Percentiles rank a stretch among this genome's conserved stretches.
Evolutionary conservation across 192 early-diverging fungal species (phyloP).

Genomic region (Backusella circina): DNA sequence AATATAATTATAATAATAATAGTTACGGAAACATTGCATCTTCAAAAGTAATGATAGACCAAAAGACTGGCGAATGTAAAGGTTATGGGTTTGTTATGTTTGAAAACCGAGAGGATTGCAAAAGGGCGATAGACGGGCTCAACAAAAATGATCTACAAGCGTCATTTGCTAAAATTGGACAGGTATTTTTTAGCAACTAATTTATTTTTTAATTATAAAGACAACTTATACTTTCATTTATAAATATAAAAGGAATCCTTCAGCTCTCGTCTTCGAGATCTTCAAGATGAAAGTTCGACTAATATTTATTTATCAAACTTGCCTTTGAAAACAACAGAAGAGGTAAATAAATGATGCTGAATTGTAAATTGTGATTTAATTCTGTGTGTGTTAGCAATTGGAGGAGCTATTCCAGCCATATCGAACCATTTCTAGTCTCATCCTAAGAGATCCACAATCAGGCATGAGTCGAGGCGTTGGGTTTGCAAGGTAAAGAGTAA

Average conservation of each 20-base stretch:
- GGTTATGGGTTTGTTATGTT: conserved; percentile 91
- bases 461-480: conserved; percentile 74
- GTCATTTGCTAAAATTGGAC: conserved; percentile 70
- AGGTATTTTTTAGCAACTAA: conserved; percentile 23
- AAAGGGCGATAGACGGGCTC: conserved; percentile 66
- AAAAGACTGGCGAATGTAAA: conserved; percentile 76
- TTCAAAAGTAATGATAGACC: conserved; percentile 82
- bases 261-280: conserved; percentile 61
- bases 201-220: not conserved
- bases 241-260: conserved; percentile 56
- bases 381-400: conserved; percentile 35
- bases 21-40: conserved; percentile 74
- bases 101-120: conserved; percentile 62
- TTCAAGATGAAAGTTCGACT: conserved; percentile 71
- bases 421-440: conserved; percentile 66
- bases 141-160: conserved; percentile 61
- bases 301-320: conserved; percentile 88
- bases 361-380: not conserved
- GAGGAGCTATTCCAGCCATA: conserved; percentile 63
- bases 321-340: conserved; percentile 71
- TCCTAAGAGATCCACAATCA: conserved; percentile 65
- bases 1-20: not conserved
- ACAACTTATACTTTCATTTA: not conserved
- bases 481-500: conserved; percentile 57
- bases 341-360: conserved; percentile 31